A percentile compares a stretch with the other conserved stretches of the same genome.
Evolutionary conservation across 179 eudicot species (phyloP).

Genomic region (Beta corolliflora): DNA sequence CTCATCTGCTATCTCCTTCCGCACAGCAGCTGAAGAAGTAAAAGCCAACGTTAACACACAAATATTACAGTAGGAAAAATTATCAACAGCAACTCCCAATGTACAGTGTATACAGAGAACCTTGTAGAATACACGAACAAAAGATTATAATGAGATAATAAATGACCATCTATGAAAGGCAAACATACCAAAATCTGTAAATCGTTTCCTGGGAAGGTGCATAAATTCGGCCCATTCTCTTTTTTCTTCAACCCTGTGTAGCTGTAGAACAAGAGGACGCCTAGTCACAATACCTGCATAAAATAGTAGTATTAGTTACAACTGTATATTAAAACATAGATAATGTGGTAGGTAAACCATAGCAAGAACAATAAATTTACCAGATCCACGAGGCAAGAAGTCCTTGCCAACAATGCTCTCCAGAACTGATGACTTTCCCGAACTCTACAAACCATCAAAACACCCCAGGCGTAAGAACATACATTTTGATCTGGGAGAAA

Average conservation of each 20-base stretch:
- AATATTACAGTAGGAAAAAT: background rate
- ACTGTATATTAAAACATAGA: background rate
- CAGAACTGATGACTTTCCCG: constrained; percentile 96
- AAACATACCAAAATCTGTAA: constrained; percentile 83
- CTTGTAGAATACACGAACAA: background rate
- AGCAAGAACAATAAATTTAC: constrained; percentile 37
- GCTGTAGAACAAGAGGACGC: constrained; percentile 95
- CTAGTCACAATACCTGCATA: constrained; percentile 91
- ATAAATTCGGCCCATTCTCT: constrained; percentile 96
- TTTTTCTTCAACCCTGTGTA: constrained; percentile 84
- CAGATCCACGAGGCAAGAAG: constrained; percentile 99
- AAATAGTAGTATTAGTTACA: background rate
- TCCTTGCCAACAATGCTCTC: constrained; percentile 98
- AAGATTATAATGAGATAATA: background rate
- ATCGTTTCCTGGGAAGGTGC: constrained; percentile 75
- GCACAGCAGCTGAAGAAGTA: constrained; percentile 72
- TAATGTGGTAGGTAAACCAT: background rate
- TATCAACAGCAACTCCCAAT: background rate
- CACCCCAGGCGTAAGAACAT: background rate
- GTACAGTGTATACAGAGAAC: constrained; percentile 2
- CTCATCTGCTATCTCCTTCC: constrained; percentile 96
- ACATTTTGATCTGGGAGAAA: background rate
- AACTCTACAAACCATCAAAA: constrained; percentile 64
- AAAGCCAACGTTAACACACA: constrained; percentile 22
- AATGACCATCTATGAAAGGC: constrained; percentile 14